Evolutionary conservation across 2,329 filamentous ascomycete species (phyloP).

Genomic region (Colletotrichum phormii): DNA sequence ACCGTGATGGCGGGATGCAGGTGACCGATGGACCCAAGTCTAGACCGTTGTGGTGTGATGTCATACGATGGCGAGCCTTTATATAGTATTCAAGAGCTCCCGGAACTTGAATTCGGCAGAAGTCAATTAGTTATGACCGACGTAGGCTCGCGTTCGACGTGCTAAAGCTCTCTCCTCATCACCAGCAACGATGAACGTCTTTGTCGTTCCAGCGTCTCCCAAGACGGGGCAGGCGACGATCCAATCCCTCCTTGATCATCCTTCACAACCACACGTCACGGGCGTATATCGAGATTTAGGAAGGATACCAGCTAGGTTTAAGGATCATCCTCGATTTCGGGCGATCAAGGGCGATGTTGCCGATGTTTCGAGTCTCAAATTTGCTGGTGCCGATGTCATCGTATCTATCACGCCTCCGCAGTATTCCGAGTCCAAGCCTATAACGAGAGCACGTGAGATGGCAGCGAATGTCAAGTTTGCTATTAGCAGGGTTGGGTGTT

Average conservation of each 20-base stretch:
- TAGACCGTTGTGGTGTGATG: constrained; percentile 17
- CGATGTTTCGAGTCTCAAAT: constrained; percentile 42
- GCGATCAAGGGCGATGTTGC: constrained; percentile 46
- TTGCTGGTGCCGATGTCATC: constrained; percentile 44
- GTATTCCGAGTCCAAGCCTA: constrained; percentile 41
- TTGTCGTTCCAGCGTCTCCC: constrained; percentile 48
- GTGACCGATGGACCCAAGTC: background rate
- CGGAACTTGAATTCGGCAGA: background rate
- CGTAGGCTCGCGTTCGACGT: background rate
- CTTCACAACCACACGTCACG: constrained; percentile 39
- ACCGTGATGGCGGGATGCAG: constrained; percentile 15
- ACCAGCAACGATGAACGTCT: constrained; percentile 43
- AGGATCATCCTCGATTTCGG: constrained; percentile 42
- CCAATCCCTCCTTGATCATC: constrained; percentile 40
- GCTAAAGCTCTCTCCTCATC: background rate
- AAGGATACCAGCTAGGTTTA: constrained; percentile 46
- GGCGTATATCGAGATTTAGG: constrained; percentile 46
- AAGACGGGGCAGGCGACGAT: constrained; percentile 47
- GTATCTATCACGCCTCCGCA: constrained; percentile 51
- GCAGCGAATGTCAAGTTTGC: constrained; percentile 49
- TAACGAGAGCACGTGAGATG: constrained; percentile 46
- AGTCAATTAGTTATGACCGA: background rate
- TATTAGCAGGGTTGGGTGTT: constrained; percentile 39
- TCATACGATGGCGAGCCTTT: background rate
- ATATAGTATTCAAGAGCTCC: background rate